phyloP scores from a whole-genome alignment of 116 monocot species.

The Zostera marina region DNA sequence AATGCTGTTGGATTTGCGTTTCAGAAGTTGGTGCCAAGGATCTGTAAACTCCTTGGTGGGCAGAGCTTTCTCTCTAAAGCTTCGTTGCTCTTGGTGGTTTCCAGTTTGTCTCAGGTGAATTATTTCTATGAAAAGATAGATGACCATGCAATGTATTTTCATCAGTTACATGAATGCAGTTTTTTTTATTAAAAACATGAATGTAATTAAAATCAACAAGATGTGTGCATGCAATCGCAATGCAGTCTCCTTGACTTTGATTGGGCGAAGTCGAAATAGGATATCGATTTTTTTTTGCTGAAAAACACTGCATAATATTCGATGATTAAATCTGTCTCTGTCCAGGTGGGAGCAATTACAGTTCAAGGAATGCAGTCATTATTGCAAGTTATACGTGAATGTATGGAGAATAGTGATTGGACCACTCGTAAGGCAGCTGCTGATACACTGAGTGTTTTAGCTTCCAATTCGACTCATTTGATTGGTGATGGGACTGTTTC shows the following conservation, averaged over 20 bases:
- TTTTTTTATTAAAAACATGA: no score
- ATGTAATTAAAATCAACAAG: no score
- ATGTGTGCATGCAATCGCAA: no score
- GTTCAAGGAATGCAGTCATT: constrained; percentile 55
- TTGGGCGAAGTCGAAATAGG: not conserved
- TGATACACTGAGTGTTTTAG: constrained; percentile 57
- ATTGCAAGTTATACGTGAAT: constrained; percentile 67
- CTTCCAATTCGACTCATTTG: constrained; percentile 56
- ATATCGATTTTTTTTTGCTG: not conserved
- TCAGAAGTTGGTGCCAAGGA: constrained; percentile 60
- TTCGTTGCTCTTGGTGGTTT: constrained; percentile 48
- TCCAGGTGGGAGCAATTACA: constrained; percentile 78
- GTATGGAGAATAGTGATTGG: constrained; percentile 90
- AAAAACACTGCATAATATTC: not conserved
- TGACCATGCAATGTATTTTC: not conserved
- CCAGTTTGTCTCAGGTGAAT: constrained; percentile 70
- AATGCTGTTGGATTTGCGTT: constrained; percentile 21
- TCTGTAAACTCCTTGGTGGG: constrained; percentile 62
- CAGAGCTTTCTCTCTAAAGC: constrained; percentile 71
- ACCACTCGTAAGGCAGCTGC: constrained; percentile 90
- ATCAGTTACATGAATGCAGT: no score
- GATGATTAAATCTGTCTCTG: not conserved
- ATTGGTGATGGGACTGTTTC: constrained; percentile 46
- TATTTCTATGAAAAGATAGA: not conserved
- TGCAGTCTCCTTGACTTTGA: no score